Evolutionary conservation across 2,329 filamentous ascomycete species (phyloP).

Genomic region (Xylariaceae sp.): DNA sequence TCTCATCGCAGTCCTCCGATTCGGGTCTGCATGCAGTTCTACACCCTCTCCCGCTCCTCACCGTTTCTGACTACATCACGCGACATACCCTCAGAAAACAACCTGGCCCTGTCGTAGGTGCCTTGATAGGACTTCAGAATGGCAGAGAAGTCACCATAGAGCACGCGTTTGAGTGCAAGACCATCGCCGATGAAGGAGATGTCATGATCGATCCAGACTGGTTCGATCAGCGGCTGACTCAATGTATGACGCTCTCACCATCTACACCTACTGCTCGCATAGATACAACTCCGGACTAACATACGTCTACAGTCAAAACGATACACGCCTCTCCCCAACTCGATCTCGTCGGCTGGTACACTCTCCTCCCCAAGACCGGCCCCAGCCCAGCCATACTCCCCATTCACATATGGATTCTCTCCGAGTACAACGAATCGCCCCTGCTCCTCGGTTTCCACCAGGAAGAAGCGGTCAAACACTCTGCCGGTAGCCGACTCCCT

Average conservation of each 20-base stretch:
- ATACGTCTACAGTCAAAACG: constrained; percentile 62
- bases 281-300: constrained; percentile 2
- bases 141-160: constrained; percentile 88
- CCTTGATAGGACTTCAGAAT: constrained; percentile 86
- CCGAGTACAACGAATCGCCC: constrained; percentile 76
- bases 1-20: constrained; percentile 65
- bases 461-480: constrained; percentile 47
- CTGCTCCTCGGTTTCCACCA: constrained; percentile 86
- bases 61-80: constrained; percentile 94
- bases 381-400: constrained; percentile 66
- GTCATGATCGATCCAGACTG: constrained; percentile 63
- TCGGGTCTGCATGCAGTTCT: constrained; percentile 75
- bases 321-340: constrained; percentile 82
- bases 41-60: constrained; percentile 91
- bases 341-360: constrained; percentile 91
- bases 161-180: constrained; percentile 82
- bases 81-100: constrained; percentile 78
- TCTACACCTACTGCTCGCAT: background rate
- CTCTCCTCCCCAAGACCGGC: constrained; percentile 67
- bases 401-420: constrained; percentile 73
- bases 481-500: constrained; percentile 75
- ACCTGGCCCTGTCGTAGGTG: constrained; percentile 74
- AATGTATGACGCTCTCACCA: constrained; percentile 60
- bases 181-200: constrained; percentile 49
- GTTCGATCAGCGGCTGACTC: constrained; percentile 75